Conservation (phyloP, 345 rosid species). For the Nephelium lappaceum region DNA sequence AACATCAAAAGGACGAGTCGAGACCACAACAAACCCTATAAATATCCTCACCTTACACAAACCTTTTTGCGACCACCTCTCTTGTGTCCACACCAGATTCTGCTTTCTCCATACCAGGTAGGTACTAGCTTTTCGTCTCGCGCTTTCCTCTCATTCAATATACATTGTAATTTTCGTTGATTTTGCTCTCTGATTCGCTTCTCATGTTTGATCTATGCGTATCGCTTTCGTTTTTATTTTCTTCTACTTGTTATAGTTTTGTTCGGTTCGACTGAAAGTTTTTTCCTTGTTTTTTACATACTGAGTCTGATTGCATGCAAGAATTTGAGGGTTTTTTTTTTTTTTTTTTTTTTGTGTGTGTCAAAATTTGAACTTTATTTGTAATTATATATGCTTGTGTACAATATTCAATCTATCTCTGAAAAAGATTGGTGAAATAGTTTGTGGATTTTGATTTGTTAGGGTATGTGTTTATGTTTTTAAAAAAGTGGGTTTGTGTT, state of each 20-base stretch:
- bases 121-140: not conserved
- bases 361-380: not conserved
- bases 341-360: not conserved
- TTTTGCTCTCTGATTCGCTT: not conserved
- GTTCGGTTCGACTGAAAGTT: not conserved
- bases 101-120: slow-evolving; percentile 12
- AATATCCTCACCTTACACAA: not conserved
- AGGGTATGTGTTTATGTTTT: not conserved
- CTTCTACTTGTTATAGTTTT: not conserved
- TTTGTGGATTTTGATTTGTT: not conserved
- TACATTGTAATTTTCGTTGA: not conserved
- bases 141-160: not conserved
- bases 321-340: not conserved
- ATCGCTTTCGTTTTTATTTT: not conserved
- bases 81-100: not conserved
- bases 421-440: not conserved
- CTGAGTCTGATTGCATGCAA: not conserved
- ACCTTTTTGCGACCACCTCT: not conserved
- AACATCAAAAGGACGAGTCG: not conserved
- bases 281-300: not conserved
- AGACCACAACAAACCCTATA: not conserved
- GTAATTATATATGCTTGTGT: not conserved
- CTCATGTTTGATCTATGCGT: not conserved
- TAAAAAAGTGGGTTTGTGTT: not conserved
- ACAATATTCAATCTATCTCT: not conserved